Evolutionary conservation across 2,329 filamentous ascomycete genomes (phyloP), one percentile per base, ranked within the genome.

Genomic region (Triangularia verruculosa): DNA sequence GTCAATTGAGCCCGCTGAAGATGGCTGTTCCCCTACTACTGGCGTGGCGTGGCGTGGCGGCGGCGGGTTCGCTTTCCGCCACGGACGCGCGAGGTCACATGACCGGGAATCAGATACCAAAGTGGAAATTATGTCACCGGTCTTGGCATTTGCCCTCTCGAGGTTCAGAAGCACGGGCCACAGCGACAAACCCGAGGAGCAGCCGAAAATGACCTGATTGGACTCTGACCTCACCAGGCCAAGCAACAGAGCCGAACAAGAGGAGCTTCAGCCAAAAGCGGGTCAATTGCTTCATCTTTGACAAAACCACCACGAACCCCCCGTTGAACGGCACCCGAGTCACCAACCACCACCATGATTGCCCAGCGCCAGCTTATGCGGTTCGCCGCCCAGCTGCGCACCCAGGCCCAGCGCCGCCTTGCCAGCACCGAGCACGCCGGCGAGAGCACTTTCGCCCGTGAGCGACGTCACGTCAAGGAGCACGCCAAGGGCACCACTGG

Each of bases 381-480:
- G 78, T 78, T 86, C 71, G 77, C 81, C 70, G 80, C 84, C 72
- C 86, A 85, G 78, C 77, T 87, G 71, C 86, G 86, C 74, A 78
- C 78, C 68, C 78, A 82, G 68, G 79, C 82, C 72, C 89, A 91
- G 83, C 88, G 90, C 78, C 89, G 89, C 72, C 84, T 92, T 73
- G 89, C 88, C 76, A 88, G 85, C 81, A 82, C 84, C 69, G 82
- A 83, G 72, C 79, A 78, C 72, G 82, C 91, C 72, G 87, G 89
- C 77, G 91, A 97, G 82, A 98, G 96, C 81, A 87, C 88, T 74
- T 99, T 98, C 86, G 89, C 96, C 83, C 89, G 90, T 74, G 95
- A 99, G 86, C 88, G 95, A 77, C 83, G 88, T 77, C 91, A 90
- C 74, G 91, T 97, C 76, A 93, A 96, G 85, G 88, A 92, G 73